These are phyloP conservation scores for Leishmania aethiopica DNA, from an alignment of 208 protist genomes.

Conservation along the genomic window DNA sequence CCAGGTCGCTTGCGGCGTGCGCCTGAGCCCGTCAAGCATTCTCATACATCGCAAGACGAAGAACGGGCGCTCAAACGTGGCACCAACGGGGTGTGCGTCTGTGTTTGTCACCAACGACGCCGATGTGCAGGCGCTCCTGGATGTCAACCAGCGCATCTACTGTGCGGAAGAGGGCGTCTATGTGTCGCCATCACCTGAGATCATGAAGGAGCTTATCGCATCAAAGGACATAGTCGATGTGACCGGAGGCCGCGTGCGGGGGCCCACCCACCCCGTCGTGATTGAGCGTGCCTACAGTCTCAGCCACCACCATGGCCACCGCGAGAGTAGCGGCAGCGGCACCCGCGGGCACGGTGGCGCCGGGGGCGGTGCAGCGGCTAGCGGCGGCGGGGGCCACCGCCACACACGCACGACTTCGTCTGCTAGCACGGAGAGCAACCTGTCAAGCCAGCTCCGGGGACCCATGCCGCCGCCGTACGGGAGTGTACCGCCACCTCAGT, in stretches of 20 bases:
- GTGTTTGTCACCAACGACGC: slow-evolving; percentile 62
- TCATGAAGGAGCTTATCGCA: slow-evolving; percentile 59
- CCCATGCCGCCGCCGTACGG: slow-evolving; percentile 30
- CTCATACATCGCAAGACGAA: slow-evolving; percentile 80
- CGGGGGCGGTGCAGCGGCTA: not conserved
- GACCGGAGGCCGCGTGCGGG: slow-evolving; percentile 49
- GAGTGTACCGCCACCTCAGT: slow-evolving; percentile 21
- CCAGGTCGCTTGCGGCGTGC: slow-evolving; percentile 59
- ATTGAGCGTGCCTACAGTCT: slow-evolving; percentile 78
- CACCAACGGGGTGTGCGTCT: slow-evolving; percentile 80
- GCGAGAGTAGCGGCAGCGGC: slow-evolving; percentile 11
- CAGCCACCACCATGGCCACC: slow-evolving; percentile 32
- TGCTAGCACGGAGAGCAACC: slow-evolving; percentile 22
- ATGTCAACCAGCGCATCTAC: slow-evolving; percentile 82
- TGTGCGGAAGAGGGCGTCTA: slow-evolving; percentile 68
- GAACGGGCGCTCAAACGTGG: slow-evolving; percentile 38
- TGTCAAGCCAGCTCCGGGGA: slow-evolving; percentile 18
- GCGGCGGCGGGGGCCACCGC: slow-evolving; percentile 3
- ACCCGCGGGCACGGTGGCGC: not conserved
- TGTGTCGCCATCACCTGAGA: slow-evolving; percentile 53
- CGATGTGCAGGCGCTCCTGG: slow-evolving; percentile 52
- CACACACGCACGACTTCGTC: slow-evolving; percentile 16
- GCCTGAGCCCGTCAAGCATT: slow-evolving; percentile 51
- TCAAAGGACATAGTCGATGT: slow-evolving; percentile 58
- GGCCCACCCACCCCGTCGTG: slow-evolving; percentile 77